Conservation (phyloP, 2,329 filamentous ascomycete species). For the Exophiala sp. region DNA sequence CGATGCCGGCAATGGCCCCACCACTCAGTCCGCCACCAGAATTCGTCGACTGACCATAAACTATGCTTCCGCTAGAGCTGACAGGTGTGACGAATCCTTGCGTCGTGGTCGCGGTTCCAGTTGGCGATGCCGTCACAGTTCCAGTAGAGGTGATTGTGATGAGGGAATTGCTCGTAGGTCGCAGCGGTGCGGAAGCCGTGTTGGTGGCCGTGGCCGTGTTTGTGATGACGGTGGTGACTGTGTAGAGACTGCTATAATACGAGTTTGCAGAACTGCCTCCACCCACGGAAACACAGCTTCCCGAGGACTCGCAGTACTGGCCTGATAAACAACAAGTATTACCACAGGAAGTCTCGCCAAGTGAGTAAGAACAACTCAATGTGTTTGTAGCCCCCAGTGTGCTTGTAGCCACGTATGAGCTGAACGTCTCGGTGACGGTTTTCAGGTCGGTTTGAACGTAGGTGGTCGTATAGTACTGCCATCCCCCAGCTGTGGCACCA, state of each 20-base stretch:
- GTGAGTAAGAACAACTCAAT: conserved; percentile 44
- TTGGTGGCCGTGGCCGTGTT: conserved; percentile 33
- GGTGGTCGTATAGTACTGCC: conserved; percentile 57
- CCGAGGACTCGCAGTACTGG: conserved; percentile 40
- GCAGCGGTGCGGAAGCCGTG: conserved; percentile 37
- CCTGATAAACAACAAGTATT: conserved; percentile 44
- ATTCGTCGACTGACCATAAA: conserved; percentile 34
- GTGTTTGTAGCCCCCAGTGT: background rate
- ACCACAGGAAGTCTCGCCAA: conserved; percentile 45
- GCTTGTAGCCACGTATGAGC: conserved; percentile 34
- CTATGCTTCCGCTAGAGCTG: conserved; percentile 39
- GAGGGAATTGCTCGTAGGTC: conserved; percentile 43
- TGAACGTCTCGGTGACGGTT: conserved; percentile 55
- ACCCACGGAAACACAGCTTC: conserved; percentile 35
- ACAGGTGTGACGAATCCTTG: conserved; percentile 45
- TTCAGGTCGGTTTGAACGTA: conserved; percentile 54
- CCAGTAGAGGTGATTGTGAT: conserved; percentile 36
- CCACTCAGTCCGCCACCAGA: conserved; percentile 41
- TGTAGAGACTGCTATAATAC: conserved; percentile 37
- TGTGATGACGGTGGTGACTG: conserved; percentile 32
- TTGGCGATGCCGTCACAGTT: conserved; percentile 29
- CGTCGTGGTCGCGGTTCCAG: conserved; percentile 40
- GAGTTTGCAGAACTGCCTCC: conserved; percentile 24
- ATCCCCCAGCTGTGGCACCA: conserved; percentile 34
- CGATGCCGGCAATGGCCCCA: conserved; percentile 51